Percentiles rank a stretch among this genome's conserved stretches.
phyloP scores from a whole-genome alignment of 805 yeast genomes.

The Starmerella powellii region DNA sequence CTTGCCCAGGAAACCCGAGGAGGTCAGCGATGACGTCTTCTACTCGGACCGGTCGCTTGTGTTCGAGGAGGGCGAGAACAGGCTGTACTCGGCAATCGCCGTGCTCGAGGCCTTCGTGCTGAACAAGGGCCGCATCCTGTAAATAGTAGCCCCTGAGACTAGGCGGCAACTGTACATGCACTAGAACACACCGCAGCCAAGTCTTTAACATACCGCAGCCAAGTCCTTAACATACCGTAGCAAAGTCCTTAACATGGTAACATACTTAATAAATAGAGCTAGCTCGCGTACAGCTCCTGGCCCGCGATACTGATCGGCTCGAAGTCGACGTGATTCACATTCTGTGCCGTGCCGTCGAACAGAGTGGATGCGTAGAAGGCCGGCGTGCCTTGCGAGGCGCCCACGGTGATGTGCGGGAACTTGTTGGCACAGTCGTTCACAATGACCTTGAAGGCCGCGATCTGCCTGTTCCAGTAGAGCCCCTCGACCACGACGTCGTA shows the following conservation, averaged over 20 bases:
- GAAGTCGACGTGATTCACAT: background rate
- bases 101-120: constrained; percentile 81
- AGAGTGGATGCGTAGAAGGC: constrained; percentile 6
- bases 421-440: constrained; percentile 33
- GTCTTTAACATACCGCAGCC: too few relatives aligned
- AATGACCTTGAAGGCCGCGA: constrained; percentile 45
- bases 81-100: constrained; percentile 92
- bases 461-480: constrained; percentile 40
- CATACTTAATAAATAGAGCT: background rate
- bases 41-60: constrained; percentile 75
- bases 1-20: constrained; percentile 89
- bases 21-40: constrained; percentile 86
- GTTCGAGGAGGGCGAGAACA: constrained; percentile 90
- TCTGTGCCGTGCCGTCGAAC: constrained; percentile 4
- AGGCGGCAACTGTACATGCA: too few relatives aligned
- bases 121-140: constrained; percentile 46
- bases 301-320: background rate
- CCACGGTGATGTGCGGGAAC: constrained; percentile 63
- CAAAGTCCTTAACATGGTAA: too few relatives aligned
- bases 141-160: background rate
- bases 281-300: constrained; percentile 2
- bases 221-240: too few relatives aligned
- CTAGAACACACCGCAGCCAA: too few relatives aligned
- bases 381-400: constrained; percentile 24
- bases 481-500: constrained; percentile 13